Conservation (phyloP, 805 yeast genomes). For the Candida sakaeoensis region DNA sequence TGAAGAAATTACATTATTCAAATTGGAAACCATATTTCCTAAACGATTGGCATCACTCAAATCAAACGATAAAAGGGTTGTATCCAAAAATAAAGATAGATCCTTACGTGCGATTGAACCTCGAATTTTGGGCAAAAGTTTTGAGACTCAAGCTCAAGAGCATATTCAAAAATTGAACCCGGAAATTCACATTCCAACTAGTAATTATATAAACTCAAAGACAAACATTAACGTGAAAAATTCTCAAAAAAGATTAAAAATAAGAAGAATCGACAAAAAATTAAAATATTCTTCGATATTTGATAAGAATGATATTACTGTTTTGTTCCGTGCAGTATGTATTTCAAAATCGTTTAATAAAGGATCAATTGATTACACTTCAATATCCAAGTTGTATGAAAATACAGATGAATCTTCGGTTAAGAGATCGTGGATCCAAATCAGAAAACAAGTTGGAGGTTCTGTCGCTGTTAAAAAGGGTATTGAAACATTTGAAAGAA, state of each 20-base stretch:
- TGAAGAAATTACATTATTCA: conserved; percentile 24
- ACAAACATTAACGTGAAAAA: not conserved
- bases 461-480: conserved; percentile 53
- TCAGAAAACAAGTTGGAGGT: conserved; percentile 49
- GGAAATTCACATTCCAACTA: not conserved
- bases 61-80: not conserved
- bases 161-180: not conserved
- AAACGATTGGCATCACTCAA: conserved; percentile 21
- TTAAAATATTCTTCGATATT: conserved; percentile 14
- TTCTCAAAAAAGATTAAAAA: not conserved
- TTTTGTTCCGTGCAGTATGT: conserved; percentile 60
- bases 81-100: not conserved
- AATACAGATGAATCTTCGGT: conserved; percentile 41
- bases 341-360: conserved; percentile 59
- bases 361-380: conserved; percentile 61
- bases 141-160: conserved; percentile 5
- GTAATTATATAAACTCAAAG: not conserved
- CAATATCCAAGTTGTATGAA: conserved; percentile 49
- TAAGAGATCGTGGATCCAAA: conserved; percentile 66
- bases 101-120: not conserved
- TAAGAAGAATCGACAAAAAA: not conserved
- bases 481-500: conserved; percentile 63
- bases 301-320: conserved; percentile 47
- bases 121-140: conserved; percentile 1
- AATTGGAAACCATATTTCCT: conserved; percentile 7